Percentiles rank a stretch among this genome's conserved stretches.
These are phyloP conservation scores for Cerioporus squamosus DNA, from an alignment of 1,284 basidiomycete species.

Conservation along the genomic window DNA sequence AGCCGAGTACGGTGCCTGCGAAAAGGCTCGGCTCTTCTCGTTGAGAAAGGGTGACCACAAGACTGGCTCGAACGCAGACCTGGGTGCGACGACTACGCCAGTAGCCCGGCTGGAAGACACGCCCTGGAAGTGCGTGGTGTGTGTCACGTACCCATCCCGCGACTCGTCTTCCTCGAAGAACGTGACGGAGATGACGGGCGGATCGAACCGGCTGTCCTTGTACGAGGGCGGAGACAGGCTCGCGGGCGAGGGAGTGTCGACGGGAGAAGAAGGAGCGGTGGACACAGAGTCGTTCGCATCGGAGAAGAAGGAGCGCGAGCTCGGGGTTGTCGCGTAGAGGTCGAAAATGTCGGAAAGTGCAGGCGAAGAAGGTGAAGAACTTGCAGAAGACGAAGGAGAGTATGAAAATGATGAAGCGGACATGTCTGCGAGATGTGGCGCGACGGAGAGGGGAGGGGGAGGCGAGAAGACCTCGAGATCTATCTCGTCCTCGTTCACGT, in stretches of 20 bases:
- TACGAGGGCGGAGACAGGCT: constrained; percentile 8
- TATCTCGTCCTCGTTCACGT: constrained; percentile 31
- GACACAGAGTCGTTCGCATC: constrained; percentile 14
- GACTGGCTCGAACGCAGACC: constrained; percentile 7
- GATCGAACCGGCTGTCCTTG: constrained; percentile 3
- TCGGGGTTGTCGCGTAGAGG: constrained; percentile 19
- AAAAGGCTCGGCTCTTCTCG: constrained; percentile 2
- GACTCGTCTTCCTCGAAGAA: constrained; percentile 14
- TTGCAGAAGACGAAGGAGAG: constrained; percentile 6
- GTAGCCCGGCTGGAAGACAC: neutral
- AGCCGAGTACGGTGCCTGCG: constrained; percentile 5
- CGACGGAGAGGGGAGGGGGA: constrained; percentile 4
- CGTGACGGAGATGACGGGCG: constrained; percentile 22
- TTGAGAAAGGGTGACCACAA: neutral
- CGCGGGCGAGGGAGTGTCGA: constrained; percentile 9
- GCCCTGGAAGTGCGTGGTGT: neutral
- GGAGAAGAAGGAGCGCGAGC: constrained; percentile 11
- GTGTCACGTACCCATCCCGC: neutral
- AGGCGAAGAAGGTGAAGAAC: constrained; percentile 30
- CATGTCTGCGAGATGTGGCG: constrained; percentile 14
- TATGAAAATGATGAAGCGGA: constrained; percentile 8
- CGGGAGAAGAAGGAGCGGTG: constrained; percentile 19
- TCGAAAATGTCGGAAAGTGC: constrained; percentile 24
- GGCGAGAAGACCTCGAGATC: constrained; percentile 22
- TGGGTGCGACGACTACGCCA: neutral